Evolutionary conservation across 2,329 filamentous ascomycete genomes (phyloP).

Genomic region (Aureobasidium sp.): DNA sequence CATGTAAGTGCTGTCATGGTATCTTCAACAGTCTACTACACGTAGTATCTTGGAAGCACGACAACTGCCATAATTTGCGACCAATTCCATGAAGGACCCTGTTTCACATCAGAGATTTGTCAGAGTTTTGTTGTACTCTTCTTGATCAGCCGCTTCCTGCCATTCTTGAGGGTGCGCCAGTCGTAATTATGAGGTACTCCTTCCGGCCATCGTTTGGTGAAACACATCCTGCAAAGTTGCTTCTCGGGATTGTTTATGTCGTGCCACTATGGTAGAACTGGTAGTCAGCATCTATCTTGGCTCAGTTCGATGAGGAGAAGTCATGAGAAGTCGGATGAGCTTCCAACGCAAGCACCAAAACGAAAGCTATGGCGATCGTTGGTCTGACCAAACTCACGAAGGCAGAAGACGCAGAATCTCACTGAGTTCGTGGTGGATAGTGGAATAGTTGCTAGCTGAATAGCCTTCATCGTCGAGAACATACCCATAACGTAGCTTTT

Average conservation of each 20-base stretch:
- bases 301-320: too few species aligned
- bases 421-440: too few species aligned
- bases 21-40: too few species aligned
- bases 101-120: background rate
- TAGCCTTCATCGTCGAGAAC: background rate
- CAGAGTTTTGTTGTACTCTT: background rate
- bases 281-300: background rate
- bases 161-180: background rate
- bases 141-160: background rate
- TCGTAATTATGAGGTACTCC: background rate
- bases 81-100: background rate
- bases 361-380: too few species aligned
- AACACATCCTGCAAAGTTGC: background rate
- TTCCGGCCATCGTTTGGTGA: background rate
- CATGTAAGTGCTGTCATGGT: too few species aligned
- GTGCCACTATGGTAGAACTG: background rate
- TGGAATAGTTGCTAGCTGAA: too few species aligned
- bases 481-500: background rate
- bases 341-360: too few species aligned
- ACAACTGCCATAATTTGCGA: background rate
- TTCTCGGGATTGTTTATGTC: background rate
- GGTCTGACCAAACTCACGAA: too few species aligned
- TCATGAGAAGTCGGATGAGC: too few species aligned
- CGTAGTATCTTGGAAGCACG: too few species aligned
- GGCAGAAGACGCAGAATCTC: too few species aligned